Conservation (phyloP, 192 early-diverging fungal species). For the Kappamyces sp. region DNA sequence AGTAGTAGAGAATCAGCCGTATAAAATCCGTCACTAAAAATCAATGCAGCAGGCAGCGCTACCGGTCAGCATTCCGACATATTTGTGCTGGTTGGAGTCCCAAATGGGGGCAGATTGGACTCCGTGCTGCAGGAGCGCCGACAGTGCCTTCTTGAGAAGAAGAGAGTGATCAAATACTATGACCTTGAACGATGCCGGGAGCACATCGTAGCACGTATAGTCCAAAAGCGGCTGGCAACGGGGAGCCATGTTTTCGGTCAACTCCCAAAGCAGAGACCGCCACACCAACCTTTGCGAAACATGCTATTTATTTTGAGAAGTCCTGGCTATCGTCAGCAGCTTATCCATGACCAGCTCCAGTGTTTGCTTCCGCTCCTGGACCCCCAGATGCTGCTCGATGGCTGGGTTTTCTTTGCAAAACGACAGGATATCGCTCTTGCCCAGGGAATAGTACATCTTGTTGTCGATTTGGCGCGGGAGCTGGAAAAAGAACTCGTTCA, state of each 20-base stretch:
- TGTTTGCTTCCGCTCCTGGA: conserved; percentile 77
- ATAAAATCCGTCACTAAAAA: conserved; percentile 85
- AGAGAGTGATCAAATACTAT: conserved; percentile 88
- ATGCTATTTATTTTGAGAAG: not conserved
- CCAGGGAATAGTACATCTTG: conserved; percentile 80
- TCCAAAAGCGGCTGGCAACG: no score
- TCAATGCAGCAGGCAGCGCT: not conserved
- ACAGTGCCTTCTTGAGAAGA: conserved; percentile 85
- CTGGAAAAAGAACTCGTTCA: conserved; percentile 99
- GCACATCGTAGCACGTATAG: conserved; percentile 76
- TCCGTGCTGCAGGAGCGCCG: conserved; percentile 87
- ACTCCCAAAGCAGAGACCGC: no score
- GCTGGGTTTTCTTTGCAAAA: conserved; percentile 89
- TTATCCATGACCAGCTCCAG: conserved; percentile 63
- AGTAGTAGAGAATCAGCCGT: conserved; percentile 87
- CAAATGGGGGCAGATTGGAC: conserved; percentile 92
- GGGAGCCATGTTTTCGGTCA: no score
- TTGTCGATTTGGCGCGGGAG: conserved; percentile 92
- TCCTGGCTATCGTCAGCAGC: conserved; percentile 6
- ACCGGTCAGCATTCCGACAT: conserved; percentile 89
- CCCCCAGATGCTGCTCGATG: conserved; percentile 73
- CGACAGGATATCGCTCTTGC: conserved; percentile 67
- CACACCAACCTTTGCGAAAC: no score
- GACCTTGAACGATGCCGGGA: conserved; percentile 82
- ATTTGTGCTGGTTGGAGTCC: conserved; percentile 70